Base-by-base conservation (phyloP, 306 rosid genomes). In the Cucurbita moschata region DNA sequence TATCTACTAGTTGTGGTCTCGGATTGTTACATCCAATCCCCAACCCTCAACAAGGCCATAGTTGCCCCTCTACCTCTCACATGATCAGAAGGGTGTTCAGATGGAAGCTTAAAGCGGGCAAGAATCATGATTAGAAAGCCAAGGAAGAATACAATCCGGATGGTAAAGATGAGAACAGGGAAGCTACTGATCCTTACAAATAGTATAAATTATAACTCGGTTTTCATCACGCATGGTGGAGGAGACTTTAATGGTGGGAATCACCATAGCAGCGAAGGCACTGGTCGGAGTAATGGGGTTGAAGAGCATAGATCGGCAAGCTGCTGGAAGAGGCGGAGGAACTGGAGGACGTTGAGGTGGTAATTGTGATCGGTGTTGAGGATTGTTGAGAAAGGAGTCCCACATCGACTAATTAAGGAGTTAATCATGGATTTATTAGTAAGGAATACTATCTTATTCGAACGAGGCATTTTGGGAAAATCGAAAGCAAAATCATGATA, bases 121-220 rank as follows among this genome's bases (percentile, higher is more conserved):
- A 0, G 97, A 86, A 47, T 81, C 78, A 35, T 83, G 92, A 26
- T 81, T 78, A 0, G 76, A 80, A 10, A 92, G 89, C 97, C 97
- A 92, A 1, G 96, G 97, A 18, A 87, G 85, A 77, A 92, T 92
- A 80, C 96, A 92, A 52, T 88, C 87, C 2, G 86, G 76, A 74
- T 92, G 97, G 74, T 89, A 92, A 3, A 92, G 79, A 75, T 92
- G 97, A 4, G 81, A 80, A 64, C 96, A 92, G 10, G 96, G 95
- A 6, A 92, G 88, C 77, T 84, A 79, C 5, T 72, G 77, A 62
- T 92, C 96, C 68, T 85, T 89, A 73, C 97, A 92, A 1, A 92
- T 81, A 18, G 97, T 92, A 79, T 95, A 89, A 12, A 80, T 60
- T 51, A 87, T 61, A 52, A 75, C 74, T 44, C 86, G 88, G 69